Evolutionary conservation across 2,329 filamentous ascomycete species (phyloP).

Genomic region (Lasiodiplodia gonubiensis): DNA sequence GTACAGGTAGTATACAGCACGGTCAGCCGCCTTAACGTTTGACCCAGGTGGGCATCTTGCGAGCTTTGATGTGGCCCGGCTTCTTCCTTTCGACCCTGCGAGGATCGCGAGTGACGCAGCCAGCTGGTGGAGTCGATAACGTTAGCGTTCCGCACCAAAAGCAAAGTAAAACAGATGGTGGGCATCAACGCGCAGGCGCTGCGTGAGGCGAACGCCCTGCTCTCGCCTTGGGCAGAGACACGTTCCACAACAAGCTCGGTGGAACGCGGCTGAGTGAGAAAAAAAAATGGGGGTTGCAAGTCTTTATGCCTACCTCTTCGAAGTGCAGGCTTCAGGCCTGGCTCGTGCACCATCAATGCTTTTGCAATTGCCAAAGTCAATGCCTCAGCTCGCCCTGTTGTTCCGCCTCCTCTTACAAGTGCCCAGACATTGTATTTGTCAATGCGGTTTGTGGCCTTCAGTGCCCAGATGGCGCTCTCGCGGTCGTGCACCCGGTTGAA

Average conservation of each 20-base stretch:
- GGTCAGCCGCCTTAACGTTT: conserved; percentile 64
- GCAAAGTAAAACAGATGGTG: conserved; percentile 13
- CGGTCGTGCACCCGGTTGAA: conserved; percentile 92
- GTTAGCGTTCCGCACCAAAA: conserved; percentile 49
- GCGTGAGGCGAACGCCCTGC: conserved; percentile 13
- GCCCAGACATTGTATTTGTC: conserved; percentile 99
- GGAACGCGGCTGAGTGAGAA: background rate
- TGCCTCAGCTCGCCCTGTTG: conserved; percentile 94
- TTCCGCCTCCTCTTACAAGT: conserved; percentile 81
- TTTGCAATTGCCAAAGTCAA: conserved; percentile 89
- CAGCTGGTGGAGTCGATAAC: conserved; percentile 64
- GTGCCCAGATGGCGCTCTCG: conserved; percentile 90
- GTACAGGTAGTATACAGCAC: conserved; percentile 24
- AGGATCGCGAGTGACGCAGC: conserved; percentile 87
- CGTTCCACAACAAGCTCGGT: conserved; percentile 5
- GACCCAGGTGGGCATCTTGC: conserved; percentile 98
- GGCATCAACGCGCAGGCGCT: conserved; percentile 15
- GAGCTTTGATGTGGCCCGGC: conserved; percentile 91
- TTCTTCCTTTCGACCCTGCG: conserved; percentile 98
- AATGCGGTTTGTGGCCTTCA: conserved; percentile 79
- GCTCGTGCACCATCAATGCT: conserved; percentile 88
- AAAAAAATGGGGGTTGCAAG: conserved; percentile 3
- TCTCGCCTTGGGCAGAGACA: conserved; percentile 5
- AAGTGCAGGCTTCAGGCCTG: conserved; percentile 83
- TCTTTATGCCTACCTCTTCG: conserved; percentile 75